Evolutionary conservation across 805 yeast species (phyloP), one percentile per base, ranked within the genome.

Genomic region (Yamadazyma olivae): DNA sequence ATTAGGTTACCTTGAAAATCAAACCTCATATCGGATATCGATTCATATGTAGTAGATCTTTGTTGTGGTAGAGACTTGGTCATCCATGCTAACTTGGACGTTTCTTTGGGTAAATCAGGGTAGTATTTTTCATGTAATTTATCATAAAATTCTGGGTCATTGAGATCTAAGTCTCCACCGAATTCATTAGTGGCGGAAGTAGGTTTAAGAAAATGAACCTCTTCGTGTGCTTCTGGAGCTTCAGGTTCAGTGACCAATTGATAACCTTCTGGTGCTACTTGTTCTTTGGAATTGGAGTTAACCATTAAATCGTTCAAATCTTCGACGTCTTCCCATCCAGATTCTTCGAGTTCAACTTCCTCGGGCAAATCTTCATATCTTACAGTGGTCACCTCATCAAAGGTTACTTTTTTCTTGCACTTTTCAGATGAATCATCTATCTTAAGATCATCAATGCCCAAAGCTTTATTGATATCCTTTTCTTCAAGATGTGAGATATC

Each of bases 41-140:
- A 59, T 46, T 74, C 71, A 56, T 75, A 64, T 17, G 71, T 64
- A 46, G 62, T 69, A 47, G 58, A 51, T 0, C 63, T 60, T 17
- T 62, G 58, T 9, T 58, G 43, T 1, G 74, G 70, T 17, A 74
- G 67, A 1, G 81, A 75, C 2, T 85, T 79, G 39, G 81, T 74
- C 96, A 90, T 90, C 99, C 99, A 93, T 40, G 89, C 84, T 38
- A 93, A 58, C 49, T 86, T 83, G 27, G 77, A 80, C 0, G 86
- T 75, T 46, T 93, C 95, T 32, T 70, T 78, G 2, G 96, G 96
- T 33, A 93, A 66, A 46, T 89, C 91, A 1, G 99, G 97, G 61
- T 81, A 93, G 61, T 78, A 91, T 52, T 84, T 85, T 17, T 79
- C 83, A 50, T 89, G 93, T 34, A 93, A 63, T 51, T 88, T 82